phyloP scores from a whole-genome alignment of 176 grass and related monocot genomes.

The Eleusine indica region DNA sequence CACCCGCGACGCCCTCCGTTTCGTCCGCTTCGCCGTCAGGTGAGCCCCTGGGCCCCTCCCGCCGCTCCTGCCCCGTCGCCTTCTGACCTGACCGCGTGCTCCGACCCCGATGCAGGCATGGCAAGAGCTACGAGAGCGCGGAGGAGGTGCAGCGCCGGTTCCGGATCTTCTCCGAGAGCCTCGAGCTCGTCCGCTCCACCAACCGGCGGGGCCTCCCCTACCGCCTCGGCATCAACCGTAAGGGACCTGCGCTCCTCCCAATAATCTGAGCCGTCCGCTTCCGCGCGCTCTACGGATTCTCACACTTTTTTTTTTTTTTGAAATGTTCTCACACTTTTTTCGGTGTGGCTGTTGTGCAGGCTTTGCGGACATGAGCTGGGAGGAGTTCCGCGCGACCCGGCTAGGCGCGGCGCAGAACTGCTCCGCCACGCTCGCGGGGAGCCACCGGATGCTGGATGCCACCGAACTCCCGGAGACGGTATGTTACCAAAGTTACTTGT shows the following conservation, averaged over 20 bases:
- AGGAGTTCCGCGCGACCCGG: constrained; percentile 73
- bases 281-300: not conserved
- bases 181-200: constrained; percentile 72
- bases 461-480: constrained; percentile 67
- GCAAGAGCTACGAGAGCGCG: constrained; percentile 73
- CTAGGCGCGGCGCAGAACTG: constrained; percentile 92
- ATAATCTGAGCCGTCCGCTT: constrained; percentile 11
- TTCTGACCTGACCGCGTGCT: not conserved
- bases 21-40: constrained; percentile 75
- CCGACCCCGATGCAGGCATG: constrained; percentile 46
- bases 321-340: not conserved
- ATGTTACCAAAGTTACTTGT: constrained; percentile 16
- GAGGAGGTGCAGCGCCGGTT: constrained; percentile 75
- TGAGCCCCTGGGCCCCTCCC: not conserved
- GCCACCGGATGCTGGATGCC: constrained; percentile 64
- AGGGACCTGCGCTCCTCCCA: constrained; percentile 19
- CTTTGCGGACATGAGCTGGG: constrained; percentile 96
- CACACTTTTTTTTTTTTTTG: not conserved
- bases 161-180: constrained; percentile 81
- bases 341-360: constrained; percentile 34
- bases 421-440: constrained; percentile 87
- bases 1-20: constrained; percentile 72
- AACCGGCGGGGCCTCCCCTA: constrained; percentile 77
- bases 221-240: constrained; percentile 91
- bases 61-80: not conserved